Percentiles rank a stretch among this genome's conserved stretches.
Evolutionary conservation across 441 rosid species (phyloP).

Genomic region (Croton laevigatus): DNA sequence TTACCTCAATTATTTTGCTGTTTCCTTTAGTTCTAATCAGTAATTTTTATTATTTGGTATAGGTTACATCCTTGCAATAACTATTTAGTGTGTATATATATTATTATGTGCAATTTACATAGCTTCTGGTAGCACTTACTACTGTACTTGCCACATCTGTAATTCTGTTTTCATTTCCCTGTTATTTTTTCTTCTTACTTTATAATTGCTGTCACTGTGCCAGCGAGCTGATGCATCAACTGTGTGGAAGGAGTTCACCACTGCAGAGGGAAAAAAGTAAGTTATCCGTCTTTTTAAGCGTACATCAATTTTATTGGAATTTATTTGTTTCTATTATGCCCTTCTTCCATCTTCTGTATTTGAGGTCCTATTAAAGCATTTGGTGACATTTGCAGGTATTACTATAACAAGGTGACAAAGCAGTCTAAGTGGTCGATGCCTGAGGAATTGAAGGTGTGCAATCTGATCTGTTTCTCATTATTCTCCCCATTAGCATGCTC

Average conservation of each 20-base stretch:
- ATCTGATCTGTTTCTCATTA: conserved; percentile 19
- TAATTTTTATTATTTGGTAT: background rate
- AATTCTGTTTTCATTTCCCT: background rate
- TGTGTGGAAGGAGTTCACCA: conserved; percentile 84
- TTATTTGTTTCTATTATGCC: background rate
- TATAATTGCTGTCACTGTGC: conserved; percentile 25
- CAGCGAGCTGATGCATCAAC: conserved; percentile 94
- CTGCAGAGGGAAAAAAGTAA: conserved; percentile 77
- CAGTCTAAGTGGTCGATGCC: conserved; percentile 97
- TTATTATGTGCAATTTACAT: no score
- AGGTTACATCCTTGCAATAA: background rate
- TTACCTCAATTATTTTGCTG: background rate
- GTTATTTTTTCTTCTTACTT: background rate
- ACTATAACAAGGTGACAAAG: conserved; percentile 88
- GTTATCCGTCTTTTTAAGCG: conserved; percentile 13
- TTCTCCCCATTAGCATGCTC: conserved; percentile 15
- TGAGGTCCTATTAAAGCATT: conserved; percentile 13
- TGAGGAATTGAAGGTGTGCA: conserved; percentile 85
- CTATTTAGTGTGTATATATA: background rate
- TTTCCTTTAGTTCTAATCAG: background rate
- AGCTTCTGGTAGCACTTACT: no score
- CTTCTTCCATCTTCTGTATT: background rate
- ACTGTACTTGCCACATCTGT: no score
- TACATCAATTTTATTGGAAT: background rate
- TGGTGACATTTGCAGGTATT: conserved; percentile 57